phyloP scores from a whole-genome alignment of 2,329 filamentous ascomycete species.

The Fulvia fulva region DNA sequence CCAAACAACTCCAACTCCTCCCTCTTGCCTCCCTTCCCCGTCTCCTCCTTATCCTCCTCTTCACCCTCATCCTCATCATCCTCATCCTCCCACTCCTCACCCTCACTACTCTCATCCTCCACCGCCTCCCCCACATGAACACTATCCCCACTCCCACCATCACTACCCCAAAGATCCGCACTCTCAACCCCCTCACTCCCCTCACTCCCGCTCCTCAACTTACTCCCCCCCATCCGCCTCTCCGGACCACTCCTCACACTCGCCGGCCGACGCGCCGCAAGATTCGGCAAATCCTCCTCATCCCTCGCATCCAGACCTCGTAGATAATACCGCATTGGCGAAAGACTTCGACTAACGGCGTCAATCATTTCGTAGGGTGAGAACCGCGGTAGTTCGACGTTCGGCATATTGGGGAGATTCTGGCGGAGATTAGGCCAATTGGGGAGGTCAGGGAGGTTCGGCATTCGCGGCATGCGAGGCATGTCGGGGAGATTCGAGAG shows the following conservation, averaged over 20 bases:
- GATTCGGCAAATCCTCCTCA: slow-evolving; percentile 2
- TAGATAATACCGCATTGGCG: slow-evolving; percentile 45
- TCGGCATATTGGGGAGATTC: slow-evolving; percentile 25
- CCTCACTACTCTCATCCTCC: slow-evolving; percentile 27
- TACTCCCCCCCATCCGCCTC: background rate
- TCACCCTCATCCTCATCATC: slow-evolving; percentile 34
- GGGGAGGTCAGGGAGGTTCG: slow-evolving; percentile 29
- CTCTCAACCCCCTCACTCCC: slow-evolving; percentile 3
- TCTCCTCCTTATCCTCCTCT: slow-evolving; percentile 25
- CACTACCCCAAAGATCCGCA: slow-evolving; percentile 25
- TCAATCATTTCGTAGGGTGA: slow-evolving; percentile 46
- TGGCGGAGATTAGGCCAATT: slow-evolving; percentile 11
- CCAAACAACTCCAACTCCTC: slow-evolving; percentile 23
- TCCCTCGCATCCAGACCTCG: slow-evolving; percentile 29
- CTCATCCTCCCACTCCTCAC: slow-evolving; percentile 26
- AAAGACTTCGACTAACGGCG: slow-evolving; percentile 42
- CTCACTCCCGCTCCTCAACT: background rate
- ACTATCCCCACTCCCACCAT: slow-evolving; percentile 15
- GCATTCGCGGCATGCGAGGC: slow-evolving; percentile 22
- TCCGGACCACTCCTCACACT: slow-evolving; percentile 17
- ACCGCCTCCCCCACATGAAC: slow-evolving; percentile 24
- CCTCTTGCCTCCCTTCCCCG: slow-evolving; percentile 2
- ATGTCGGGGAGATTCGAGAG: slow-evolving; percentile 22
- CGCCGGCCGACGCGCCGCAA: slow-evolving; percentile 3
- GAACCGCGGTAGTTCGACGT: slow-evolving; percentile 38